Evolutionary conservation across 306 rosid species (phyloP), one percentile per base, ranked within the genome.

Genomic region (Astragalus glycyphyllos): DNA sequence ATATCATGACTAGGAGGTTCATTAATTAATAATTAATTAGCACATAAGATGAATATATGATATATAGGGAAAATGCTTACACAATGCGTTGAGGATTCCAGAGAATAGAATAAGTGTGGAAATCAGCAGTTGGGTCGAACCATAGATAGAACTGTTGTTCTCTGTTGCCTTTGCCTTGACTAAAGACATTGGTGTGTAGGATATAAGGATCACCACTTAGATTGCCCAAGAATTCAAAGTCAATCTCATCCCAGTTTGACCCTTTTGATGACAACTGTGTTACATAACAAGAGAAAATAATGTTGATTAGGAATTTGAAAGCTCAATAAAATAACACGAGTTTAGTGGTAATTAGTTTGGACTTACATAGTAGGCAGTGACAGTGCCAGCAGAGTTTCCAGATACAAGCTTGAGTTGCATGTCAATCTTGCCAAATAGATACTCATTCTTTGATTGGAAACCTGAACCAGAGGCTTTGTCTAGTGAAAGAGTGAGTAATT

Each of bases 381-480:
- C 96, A 29, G 91, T 86, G 76, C 96, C 96, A 11, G 94, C 96
- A 11, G 91, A 90, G 74, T 86, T 85, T 65, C 91, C 91, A 1
- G 90, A 66, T 1, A 87, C 94, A 26, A 90, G 96, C 84, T 90
- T 86, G 81, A 90, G 83, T 65, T 90, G 96, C 91, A 88, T 88
- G 44, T 90, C 86, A 13, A 88, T 84, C 40, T 83, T 81, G 0
- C 97, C 88, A 64, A 80, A 88, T 6, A 90, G 76, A 66, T 84
- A 90, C 54, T 84, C 85, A 61, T 83, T 75, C 47, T 73, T 83
- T 6, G 97, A 88, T 31, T 86, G 88, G 48, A 90, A 90, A 0
- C 97, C 94, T 0, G 97, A 90, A 9, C 97, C 97, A 0, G 94
- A 90, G 1, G 82, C 73, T 69, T 59, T 75, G 76, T 90, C 88